phyloP scores from a whole-genome alignment of 2,329 filamentous ascomycete genomes.

The Botrytis byssoidea region DNA sequence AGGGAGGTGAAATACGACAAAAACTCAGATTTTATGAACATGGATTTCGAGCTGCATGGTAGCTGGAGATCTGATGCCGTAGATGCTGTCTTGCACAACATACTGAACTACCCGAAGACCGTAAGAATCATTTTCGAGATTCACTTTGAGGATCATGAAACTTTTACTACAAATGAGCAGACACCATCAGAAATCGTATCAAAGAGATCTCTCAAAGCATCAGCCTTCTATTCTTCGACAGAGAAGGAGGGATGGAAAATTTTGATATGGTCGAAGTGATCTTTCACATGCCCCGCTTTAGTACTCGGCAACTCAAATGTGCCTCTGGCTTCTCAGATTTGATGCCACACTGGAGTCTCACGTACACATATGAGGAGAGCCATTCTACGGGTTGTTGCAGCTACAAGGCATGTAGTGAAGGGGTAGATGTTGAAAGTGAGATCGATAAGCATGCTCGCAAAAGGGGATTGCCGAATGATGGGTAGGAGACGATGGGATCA shows the following conservation, averaged over 20 bases:
- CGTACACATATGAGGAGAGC: background rate
- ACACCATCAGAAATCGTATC: background rate
- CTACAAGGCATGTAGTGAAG: fast-evolving
- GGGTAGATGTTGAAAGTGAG: background rate
- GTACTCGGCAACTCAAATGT: background rate
- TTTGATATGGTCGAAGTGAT: background rate
- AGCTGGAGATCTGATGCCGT: background rate
- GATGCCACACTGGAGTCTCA: background rate
- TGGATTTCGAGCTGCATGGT: background rate
- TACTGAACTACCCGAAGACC: background rate
- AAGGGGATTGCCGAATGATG: background rate
- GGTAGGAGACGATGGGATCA: background rate
- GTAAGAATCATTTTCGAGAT: background rate
- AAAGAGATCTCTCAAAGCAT: background rate
- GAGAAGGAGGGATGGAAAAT: fast-evolving
- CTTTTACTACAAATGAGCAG: background rate
- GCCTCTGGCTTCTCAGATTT: background rate
- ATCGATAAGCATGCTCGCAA: background rate
- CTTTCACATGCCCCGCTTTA: background rate
- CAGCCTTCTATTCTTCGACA: background rate
- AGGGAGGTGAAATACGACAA: background rate
- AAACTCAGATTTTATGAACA: background rate
- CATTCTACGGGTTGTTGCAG: background rate
- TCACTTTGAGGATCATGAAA: background rate
- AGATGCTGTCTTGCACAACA: background rate